Evolutionary conservation across 2,329 filamentous ascomycete genomes (phyloP), one percentile per base, ranked within the genome.

Genomic region (Fusarium sp.): DNA sequence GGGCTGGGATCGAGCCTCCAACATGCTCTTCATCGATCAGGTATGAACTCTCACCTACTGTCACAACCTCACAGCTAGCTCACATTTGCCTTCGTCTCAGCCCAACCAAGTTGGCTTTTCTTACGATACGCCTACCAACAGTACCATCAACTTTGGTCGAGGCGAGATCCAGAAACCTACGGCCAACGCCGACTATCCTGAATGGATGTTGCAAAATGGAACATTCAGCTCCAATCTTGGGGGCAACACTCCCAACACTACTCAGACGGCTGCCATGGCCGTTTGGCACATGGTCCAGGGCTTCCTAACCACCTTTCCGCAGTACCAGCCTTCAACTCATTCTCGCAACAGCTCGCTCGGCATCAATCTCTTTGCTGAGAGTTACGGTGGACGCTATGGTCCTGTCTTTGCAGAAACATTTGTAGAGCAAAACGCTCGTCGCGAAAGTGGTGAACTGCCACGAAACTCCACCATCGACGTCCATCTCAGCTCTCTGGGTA

Each of bases 71-170:
- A 41, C 22, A 34, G 19, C 36, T n/a, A 62, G 36, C 61, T 64
- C 39, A 60, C 40, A 25, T 49, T 15, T 50, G 35, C 24, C 36
- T 43, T 10, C n/a, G 24, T 29, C 61, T 64, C 70, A 92, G 84
- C 88, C 88, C 24, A 88, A 88, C 60, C 88, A 91, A 75, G 85
- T 91, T 44, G 85, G 86, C 25, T 88, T 90, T 64, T 90, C 88
- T 2, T 88, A 85, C 70, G 91, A 92, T 70, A 81, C 80, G 25
- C 78, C 82, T 7, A 85, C 83, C 8, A 88, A 91, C 67, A 83
- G 84, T 13, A 88, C 87, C 7, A 70, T 87, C 22, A 76, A 85
- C 58, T 74, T 86, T 35, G 62, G 80, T 31, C 77, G 75, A 3
- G 74, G 73, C 34, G 71, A 76, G 41, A 73, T 78, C 12, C 76